A percentile compares a stretch with the other conserved stretches of the same genome.
phyloP scores from a whole-genome alignment of 768 basidiomycete genomes.

The Mycena belliarum region DNA sequence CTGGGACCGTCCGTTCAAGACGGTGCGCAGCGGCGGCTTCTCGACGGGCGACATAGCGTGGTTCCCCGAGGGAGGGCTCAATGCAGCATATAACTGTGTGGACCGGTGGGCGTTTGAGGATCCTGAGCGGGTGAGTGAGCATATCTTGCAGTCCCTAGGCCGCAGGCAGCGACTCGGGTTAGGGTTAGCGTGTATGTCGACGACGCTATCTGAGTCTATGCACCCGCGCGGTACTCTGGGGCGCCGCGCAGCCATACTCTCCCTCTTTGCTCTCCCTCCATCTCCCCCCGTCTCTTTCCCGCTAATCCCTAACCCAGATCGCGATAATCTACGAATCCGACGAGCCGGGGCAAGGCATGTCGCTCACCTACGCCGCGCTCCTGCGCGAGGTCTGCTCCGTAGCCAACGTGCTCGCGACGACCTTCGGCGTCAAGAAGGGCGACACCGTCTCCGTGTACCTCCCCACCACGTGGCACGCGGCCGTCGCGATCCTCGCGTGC shows the following conservation, averaged over 20 bases:
- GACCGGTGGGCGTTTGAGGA: conserved; percentile 93
- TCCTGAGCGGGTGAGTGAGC: conserved; percentile 66
- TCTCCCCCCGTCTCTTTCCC: no score
- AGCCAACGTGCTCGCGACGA: conserved; percentile 85
- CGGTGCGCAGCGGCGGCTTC: conserved; percentile 82
- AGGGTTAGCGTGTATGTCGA: no score
- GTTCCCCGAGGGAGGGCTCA: conserved; percentile 95
- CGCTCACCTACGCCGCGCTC: conserved; percentile 82
- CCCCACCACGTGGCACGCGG: conserved; percentile 95
- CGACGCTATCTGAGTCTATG: no score
- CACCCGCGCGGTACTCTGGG: no score
- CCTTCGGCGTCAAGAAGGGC: conserved; percentile 90
- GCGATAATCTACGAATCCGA: conserved; percentile 99
- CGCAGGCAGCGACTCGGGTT: no score
- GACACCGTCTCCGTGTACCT: conserved; percentile 93
- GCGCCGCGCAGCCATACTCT: no score
- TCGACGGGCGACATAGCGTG: conserved; percentile 85
- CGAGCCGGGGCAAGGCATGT: conserved; percentile 78
- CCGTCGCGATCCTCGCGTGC: conserved; percentile 95
- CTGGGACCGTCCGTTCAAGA: conserved; percentile 90
- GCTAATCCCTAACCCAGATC: conserved; percentile 44
- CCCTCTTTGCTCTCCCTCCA: no score
- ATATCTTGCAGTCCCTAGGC: no score
- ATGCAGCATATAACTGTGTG: conserved; percentile 96
- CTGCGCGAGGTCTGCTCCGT: conserved; percentile 86